A percentile compares a stretch with the other conserved stretches of the same genome.
Conservation (phyloP, 805 yeast species). For the Myxozyma neglecta region DNA sequence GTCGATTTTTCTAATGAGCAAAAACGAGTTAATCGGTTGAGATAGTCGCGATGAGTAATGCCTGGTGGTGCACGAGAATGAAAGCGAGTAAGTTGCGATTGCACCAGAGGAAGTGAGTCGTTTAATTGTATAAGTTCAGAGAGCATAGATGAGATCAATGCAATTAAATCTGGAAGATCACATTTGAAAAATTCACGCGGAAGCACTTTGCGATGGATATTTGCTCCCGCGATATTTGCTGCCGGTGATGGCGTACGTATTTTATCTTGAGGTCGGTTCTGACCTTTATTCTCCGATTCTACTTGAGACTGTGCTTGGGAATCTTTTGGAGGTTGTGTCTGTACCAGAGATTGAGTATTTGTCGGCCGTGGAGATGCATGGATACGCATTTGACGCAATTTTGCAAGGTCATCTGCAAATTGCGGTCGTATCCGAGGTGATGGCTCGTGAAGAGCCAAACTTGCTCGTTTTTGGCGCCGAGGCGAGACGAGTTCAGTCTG, state of each 20-base stretch:
- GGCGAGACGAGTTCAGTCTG: background rate
- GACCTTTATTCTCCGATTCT: too few relatives aligned
- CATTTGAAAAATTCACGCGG: slow-evolving; percentile 63
- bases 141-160: slow-evolving; percentile 76
- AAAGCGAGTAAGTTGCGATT: slow-evolving; percentile 68
- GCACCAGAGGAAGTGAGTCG: slow-evolving; percentile 51
- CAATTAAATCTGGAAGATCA: slow-evolving; percentile 66
- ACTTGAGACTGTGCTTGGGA: background rate
- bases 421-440: slow-evolving; percentile 14
- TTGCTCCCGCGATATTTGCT: background rate
- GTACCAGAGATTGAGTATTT: background rate
- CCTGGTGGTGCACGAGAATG: slow-evolving; percentile 92
- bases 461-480: slow-evolving; percentile 8
- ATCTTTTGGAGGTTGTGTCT: background rate
- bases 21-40: slow-evolving; percentile 74
- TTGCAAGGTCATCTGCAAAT: slow-evolving; percentile 4
- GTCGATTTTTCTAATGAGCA: slow-evolving; percentile 85
- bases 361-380: background rate
- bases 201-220: slow-evolving; percentile 31
- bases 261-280: too few relatives aligned
- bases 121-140: slow-evolving; percentile 71
- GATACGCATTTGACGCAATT: background rate
- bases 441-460: slow-evolving; percentile 2
- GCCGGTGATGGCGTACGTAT: background rate
- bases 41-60: slow-evolving; percentile 75